These are phyloP conservation scores for Hordeum pubiflorum DNA, from an alignment of 202 grass and related monocot species.

Conservation along the genomic window DNA sequence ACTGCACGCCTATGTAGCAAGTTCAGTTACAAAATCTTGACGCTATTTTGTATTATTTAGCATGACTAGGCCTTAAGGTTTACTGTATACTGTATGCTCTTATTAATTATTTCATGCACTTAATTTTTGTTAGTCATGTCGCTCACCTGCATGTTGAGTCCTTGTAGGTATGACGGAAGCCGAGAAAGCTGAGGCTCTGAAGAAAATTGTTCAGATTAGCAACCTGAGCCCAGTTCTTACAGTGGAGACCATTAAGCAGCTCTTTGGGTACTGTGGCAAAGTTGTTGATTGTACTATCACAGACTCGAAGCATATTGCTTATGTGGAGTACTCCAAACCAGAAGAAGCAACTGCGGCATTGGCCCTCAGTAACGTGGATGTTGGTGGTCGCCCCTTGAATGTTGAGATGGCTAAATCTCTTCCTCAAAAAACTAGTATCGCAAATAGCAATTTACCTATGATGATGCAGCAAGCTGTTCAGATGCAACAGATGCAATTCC, in stretches of 20 bases:
- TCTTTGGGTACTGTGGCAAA: slow-evolving; percentile 78
- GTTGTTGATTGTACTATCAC: slow-evolving; percentile 78
- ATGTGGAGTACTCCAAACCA: slow-evolving; percentile 80
- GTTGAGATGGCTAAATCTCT: slow-evolving; percentile 97
- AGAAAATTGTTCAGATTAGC: slow-evolving; percentile 89
- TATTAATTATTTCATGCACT: neutral
- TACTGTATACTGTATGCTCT: neutral
- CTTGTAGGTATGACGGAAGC: slow-evolving; percentile 51
- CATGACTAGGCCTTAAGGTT: neutral
- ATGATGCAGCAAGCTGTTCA: slow-evolving; percentile 98
- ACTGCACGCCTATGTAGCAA: neutral
- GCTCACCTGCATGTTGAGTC: slow-evolving; percentile 7
- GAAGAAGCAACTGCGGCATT: slow-evolving; percentile 79
- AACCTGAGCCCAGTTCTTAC: slow-evolving; percentile 84
- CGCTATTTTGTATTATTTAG: neutral
- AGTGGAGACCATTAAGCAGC: slow-evolving; percentile 72
- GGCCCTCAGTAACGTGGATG: slow-evolving; percentile 67
- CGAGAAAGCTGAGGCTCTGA: slow-evolving; percentile 53
- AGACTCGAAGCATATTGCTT: slow-evolving; percentile 82
- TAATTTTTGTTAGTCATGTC: neutral
- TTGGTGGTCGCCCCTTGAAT: slow-evolving; percentile 81
- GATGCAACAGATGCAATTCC: slow-evolving; percentile 93
- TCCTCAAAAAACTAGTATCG: slow-evolving; percentile 47
- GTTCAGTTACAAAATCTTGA: neutral
- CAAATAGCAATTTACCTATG: slow-evolving; percentile 63